Evolutionary conservation across 495 filamentous ascomycete genomes (phyloP), one percentile per base, ranked within the genome.

Genomic region (Penicillium soppii): DNA sequence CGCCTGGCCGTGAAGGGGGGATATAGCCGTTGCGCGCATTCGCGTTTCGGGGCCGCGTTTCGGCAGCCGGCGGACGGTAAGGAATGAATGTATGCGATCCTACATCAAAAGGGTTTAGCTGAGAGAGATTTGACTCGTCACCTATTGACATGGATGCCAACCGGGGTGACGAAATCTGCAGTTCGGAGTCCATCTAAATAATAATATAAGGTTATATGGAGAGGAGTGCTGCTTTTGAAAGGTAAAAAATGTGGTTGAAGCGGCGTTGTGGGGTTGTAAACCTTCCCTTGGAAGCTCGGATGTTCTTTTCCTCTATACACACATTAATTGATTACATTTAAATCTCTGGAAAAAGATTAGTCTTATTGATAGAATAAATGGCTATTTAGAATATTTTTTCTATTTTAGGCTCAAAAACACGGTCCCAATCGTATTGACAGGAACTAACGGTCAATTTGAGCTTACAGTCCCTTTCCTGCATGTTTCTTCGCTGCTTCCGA

Each of bases 401-500:
- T 38, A 38, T 38, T 9, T 2, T 8, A 36, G 7, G 33, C 10
- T 16, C 16, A 39, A 13, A 15, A 25, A 25, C 25, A 9, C 25
- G 25, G 25, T 5, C 9, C 5, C 25, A 27, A 38, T 41, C 13
- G 38, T 15, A n/a, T 6, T 25, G n/a, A n/a, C 38, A 25, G 12
- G 20, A 40, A 4, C 4, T n/a, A 19, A 22, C 32, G 22, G 22
- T 20, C 15, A 37, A 17, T 37, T 17, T 25, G n/a, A 19, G 42
- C 22, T 23, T 52, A 69, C 37, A 56, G 45, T n/a, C 43, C 38
- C 62, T 72, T 73, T 43, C 62, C 73, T 19, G 52, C 58, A 61
- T 74, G 76, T 69, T 75, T 81, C 71, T 84, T 87, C 40, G 75
- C 78, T 41, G 81, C 82, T 51, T 78, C 74, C 1, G 54, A 50